A percentile compares a stretch with the other conserved stretches of the same genome.
phyloP scores from a whole-genome alignment of 768 basidiomycete species.

The Amanita jacksonii region DNA sequence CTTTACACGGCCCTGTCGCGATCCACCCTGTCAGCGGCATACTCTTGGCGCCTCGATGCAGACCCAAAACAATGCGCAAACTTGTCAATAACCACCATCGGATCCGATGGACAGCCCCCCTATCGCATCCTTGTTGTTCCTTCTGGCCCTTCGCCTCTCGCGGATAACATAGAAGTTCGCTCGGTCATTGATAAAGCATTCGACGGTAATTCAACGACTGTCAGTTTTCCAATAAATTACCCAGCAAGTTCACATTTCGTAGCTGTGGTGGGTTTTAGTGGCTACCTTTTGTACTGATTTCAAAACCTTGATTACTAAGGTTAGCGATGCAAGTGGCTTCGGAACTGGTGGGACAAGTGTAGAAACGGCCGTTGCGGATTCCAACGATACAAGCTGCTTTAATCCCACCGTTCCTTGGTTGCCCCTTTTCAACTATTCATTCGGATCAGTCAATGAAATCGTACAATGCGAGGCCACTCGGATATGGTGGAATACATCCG shows the following conservation, averaged over 20 bases:
- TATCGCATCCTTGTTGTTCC: conserved; percentile 63
- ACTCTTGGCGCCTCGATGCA: conserved; percentile 35
- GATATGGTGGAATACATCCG: conserved; percentile 51
- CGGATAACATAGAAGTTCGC: conserved; percentile 55
- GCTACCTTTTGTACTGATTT: no score
- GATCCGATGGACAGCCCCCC: conserved; percentile 50
- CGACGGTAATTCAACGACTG: conserved; percentile 25
- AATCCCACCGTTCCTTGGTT: conserved; percentile 36
- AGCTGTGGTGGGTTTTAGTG: conserved; percentile 44
- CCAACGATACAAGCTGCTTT: conserved; percentile 52
- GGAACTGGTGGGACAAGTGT: conserved; percentile 70
- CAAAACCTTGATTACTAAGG: conserved; percentile 13
- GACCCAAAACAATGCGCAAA: conserved; percentile 58
- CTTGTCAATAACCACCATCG: conserved; percentile 46
- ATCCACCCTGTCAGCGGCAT: conserved; percentile 26
- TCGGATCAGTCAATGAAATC: conserved; percentile 51
- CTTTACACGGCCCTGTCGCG: conserved; percentile 15
- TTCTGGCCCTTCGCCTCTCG: conserved; percentile 50
- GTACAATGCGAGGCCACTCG: conserved; percentile 58
- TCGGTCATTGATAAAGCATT: conserved; percentile 50
- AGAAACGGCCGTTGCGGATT: conserved; percentile 42
- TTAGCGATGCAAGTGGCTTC: conserved; percentile 34
- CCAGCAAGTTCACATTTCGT: conserved; percentile 66
- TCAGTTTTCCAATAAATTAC: conserved; percentile 51
- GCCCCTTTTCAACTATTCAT: conserved; percentile 49